Conservation (phyloP, 345 rosid species). For the Bruguiera gymnorhiza region DNA sequence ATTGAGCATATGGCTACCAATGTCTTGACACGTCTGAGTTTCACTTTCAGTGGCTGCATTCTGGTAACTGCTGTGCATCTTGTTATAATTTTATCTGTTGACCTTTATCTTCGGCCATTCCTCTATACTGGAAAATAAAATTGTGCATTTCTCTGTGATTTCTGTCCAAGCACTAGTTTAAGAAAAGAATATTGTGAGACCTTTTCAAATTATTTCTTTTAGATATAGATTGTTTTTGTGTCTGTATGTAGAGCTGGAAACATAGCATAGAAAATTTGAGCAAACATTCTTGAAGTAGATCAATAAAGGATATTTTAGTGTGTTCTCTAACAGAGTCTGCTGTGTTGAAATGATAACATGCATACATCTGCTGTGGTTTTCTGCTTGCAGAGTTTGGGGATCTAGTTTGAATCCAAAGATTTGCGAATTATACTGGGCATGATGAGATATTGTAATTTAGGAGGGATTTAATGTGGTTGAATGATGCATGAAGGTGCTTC, state of each 20-base stretch:
- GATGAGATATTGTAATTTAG: neutral
- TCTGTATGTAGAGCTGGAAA: no score
- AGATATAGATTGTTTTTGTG: no score
- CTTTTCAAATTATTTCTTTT: no score
- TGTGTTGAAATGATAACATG: neutral
- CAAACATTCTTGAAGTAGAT: no score
- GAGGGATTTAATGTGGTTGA: neutral
- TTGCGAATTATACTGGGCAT: neutral
- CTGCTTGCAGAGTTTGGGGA: neutral
- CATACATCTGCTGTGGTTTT: neutral
- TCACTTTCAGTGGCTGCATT: conserved; percentile 71
- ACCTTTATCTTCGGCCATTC: neutral
- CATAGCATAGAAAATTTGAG: no score
- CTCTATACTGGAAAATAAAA: neutral
- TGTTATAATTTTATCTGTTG: neutral
- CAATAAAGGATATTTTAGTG: no score
- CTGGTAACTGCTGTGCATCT: conserved; percentile 48
- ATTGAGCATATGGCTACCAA: conserved; percentile 77
- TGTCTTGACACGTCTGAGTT: conserved; percentile 72
- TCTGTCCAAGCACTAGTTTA: neutral
- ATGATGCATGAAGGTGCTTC: neutral
- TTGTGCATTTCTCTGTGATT: neutral
- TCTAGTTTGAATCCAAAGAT: neutral
- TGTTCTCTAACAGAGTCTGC: neutral
- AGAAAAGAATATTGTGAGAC: no score